Evolutionary conservation across 108 stramenopile species (phyloP).

Genomic region (Licmophora abbreviata): DNA sequence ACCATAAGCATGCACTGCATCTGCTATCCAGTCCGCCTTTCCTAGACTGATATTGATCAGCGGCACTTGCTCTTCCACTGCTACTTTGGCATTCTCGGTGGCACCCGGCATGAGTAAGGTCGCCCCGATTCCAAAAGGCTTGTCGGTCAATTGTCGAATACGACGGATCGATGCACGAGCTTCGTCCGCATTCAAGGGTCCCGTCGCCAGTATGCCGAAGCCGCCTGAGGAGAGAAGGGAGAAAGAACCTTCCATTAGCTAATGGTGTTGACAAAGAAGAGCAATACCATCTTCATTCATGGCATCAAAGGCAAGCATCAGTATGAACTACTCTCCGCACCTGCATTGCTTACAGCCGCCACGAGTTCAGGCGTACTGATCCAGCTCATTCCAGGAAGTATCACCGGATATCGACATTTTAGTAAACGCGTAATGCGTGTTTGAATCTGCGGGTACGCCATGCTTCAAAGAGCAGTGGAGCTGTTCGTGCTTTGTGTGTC

Average conservation of each 20-base stretch:
- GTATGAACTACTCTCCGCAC: no score
- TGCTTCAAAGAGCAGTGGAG: no score
- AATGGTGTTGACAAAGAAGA: no score
- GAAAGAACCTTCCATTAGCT: not conserved
- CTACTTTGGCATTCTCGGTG: constrained; percentile 72
- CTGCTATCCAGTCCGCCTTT: constrained; percentile 78
- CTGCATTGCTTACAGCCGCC: constrained; percentile 85
- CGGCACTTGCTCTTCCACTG: constrained; percentile 80
- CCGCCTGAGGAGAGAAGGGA: no score
- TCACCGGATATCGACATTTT: constrained; percentile 66
- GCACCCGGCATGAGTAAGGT: constrained; percentile 87
- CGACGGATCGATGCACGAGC: constrained; percentile 54
- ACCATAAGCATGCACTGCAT: constrained; percentile 61
- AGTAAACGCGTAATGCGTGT: constrained; percentile 69
- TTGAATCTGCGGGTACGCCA: not conserved
- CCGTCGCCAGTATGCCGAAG: constrained; percentile 77
- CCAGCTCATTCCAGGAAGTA: constrained; percentile 84
- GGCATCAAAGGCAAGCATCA: no score
- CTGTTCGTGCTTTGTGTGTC: no score
- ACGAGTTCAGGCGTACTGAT: constrained; percentile 71
- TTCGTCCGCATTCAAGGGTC: constrained; percentile 64
- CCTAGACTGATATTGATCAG: constrained; percentile 82
- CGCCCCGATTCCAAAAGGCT: constrained; percentile 64
- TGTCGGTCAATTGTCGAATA: constrained; percentile 32
- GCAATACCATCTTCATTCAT: no score